Percentiles rank a stretch among this genome's conserved stretches.
phyloP scores from a whole-genome alignment of 805 yeast genomes.

The Soucietia sequanensis region DNA sequence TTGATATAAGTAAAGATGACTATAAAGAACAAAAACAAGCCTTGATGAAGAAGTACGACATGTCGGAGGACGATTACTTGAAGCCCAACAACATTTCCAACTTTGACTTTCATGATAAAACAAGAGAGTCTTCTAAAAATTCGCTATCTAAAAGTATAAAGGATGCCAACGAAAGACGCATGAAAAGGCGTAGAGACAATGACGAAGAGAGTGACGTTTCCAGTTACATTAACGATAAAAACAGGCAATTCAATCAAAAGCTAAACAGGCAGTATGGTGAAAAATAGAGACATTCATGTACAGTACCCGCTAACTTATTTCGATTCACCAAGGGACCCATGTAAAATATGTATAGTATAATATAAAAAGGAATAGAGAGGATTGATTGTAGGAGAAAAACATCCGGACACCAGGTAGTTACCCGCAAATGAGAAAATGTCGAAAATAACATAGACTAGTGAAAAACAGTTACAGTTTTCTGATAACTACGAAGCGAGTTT shows the following conservation, averaged over 20 bases:
- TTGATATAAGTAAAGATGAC: constrained; percentile 37
- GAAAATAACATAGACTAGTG: too few relatives aligned
- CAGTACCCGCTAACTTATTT: too few relatives aligned
- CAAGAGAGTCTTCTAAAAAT: constrained; percentile 22
- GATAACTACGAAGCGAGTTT: too few relatives aligned
- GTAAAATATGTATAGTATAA: too few relatives aligned
- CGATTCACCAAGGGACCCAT: too few relatives aligned
- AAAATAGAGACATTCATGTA: too few relatives aligned
- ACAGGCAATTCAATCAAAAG: constrained; percentile 71
- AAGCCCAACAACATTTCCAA: neutral
- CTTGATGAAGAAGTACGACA: constrained; percentile 16
- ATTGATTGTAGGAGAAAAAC: too few relatives aligned
- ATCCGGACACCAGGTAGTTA: too few relatives aligned
- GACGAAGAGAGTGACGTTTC: constrained; percentile 33
- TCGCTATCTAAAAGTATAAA: constrained; percentile 30
- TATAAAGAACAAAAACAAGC: constrained; percentile 40
- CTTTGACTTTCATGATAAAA: neutral
- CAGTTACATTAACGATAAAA: constrained; percentile 64
- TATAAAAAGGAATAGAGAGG: too few relatives aligned
- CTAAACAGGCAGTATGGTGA: constrained; percentile 57
- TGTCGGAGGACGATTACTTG: neutral
- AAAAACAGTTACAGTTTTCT: too few relatives aligned
- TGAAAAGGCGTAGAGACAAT: constrained; percentile 35
- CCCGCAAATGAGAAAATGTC: too few relatives aligned
- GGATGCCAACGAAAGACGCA: constrained; percentile 35